phyloP scores from a whole-genome alignment of 2,329 filamentous ascomycete species.

The Sporothrix brunneoviolacea region DNA sequence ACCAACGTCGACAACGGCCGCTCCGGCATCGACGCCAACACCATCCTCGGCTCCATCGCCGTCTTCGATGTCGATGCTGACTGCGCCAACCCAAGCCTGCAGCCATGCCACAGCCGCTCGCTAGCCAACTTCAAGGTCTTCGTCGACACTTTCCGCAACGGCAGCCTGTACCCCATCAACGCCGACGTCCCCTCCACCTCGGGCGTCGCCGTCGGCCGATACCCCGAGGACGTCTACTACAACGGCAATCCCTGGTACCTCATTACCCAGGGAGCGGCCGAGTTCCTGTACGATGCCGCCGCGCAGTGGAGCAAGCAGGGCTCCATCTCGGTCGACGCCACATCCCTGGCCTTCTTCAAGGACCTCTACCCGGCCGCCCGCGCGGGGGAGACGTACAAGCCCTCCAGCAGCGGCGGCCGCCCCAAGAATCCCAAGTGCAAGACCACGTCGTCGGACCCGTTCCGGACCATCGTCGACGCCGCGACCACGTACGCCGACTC shows the following conservation, averaged over 20 bases:
- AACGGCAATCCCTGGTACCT: conserved; percentile 72
- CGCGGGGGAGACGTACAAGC: too few species aligned
- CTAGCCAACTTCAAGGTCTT: conserved; percentile 73
- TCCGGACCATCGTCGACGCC: conserved; percentile 52
- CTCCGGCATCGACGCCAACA: conserved; percentile 65
- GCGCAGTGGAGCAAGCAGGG: conserved; percentile 61
- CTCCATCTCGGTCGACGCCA: conserved; percentile 56
- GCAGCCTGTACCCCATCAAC: conserved; percentile 64
- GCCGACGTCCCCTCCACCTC: conserved; percentile 50
- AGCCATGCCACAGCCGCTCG: conserved; percentile 65
- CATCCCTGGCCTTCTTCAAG: conserved; percentile 65
- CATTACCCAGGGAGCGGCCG: conserved; percentile 67
- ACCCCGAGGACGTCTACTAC: conserved; percentile 68
- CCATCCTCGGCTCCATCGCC: conserved; percentile 59
- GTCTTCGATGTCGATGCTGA: conserved; percentile 60
- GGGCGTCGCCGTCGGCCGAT: conserved; percentile 59
- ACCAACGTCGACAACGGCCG: conserved; percentile 40
- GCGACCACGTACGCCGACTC: conserved; percentile 52
- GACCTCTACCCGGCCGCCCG: conserved; percentile 47
- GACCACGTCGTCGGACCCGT: conserved; percentile 43
- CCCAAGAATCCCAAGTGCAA: conserved; percentile 57
- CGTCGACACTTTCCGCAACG: conserved; percentile 68
- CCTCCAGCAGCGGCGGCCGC: too few species aligned
- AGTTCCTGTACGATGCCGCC: conserved; percentile 71
- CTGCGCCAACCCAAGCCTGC: conserved; percentile 67